A percentile compares a stretch with the other conserved stretches of the same genome.
Evolutionary conservation across 2,329 filamentous ascomycete genomes (phyloP).

Genomic region (Balansia obtecta): DNA sequence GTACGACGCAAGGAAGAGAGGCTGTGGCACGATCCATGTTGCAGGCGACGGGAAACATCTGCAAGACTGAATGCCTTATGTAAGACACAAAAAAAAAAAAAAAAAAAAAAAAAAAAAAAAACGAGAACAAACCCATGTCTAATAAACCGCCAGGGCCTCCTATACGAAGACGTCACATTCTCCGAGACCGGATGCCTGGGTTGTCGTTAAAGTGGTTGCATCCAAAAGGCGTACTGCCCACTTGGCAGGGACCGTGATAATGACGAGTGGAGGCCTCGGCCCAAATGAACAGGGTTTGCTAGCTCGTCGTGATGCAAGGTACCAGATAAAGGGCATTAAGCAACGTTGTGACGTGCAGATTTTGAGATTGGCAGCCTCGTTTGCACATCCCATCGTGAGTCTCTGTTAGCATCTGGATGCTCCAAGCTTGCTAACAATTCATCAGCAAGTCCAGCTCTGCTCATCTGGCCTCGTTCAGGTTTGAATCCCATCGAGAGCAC

Average conservation of each 20-base stretch:
- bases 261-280: slow-evolving; percentile 10
- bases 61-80: not conserved
- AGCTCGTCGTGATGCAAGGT: not conserved
- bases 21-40: slow-evolving; percentile 32
- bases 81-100: not conserved
- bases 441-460: not conserved
- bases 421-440: not conserved
- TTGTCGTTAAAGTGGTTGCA: not conserved
- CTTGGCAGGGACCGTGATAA: not conserved
- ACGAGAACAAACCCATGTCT: not conserved
- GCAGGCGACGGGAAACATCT: slow-evolving; percentile 9
- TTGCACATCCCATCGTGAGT: not conserved
- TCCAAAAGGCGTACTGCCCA: not conserved
- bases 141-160: no score
- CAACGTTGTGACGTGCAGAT: slow-evolving; percentile 6
- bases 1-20: slow-evolving; percentile 30
- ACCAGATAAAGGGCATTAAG: slow-evolving; percentile 6
- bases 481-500: not conserved
- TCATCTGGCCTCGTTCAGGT: not conserved
- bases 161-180: not conserved
- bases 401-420: not conserved
- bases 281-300: slow-evolving; percentile 8
- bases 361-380: not conserved
- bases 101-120: not conserved
- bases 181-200: not conserved